phyloP scores from a whole-genome alignment of 371 early-diverging fungal genomes.

The Mucor ambiguus region DNA sequence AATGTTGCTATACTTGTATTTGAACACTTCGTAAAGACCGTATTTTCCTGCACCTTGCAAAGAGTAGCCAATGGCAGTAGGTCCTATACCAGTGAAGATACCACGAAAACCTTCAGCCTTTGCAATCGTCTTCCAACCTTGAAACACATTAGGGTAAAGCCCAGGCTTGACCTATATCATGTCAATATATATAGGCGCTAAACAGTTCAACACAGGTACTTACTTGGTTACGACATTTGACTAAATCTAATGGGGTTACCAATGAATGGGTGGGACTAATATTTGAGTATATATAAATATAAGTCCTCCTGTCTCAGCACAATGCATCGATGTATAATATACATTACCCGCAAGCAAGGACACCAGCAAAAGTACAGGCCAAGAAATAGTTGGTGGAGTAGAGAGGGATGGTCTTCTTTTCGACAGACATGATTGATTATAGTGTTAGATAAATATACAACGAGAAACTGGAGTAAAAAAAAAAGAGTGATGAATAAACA shows the following conservation, averaged over 20 bases:
- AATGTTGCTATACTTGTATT: constrained; percentile 66
- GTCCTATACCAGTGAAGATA: constrained; percentile 77
- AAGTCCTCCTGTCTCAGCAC: background rate
- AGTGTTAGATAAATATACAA: background rate
- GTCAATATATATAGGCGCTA: background rate
- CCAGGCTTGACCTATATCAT: constrained; percentile 51
- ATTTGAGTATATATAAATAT: background rate
- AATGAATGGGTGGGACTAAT: constrained; percentile 68
- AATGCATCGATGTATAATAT: background rate
- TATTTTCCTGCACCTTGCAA: constrained; percentile 89
- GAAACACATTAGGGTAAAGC: constrained; percentile 70
- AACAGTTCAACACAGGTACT: background rate
- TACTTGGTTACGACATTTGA: constrained; percentile 73
- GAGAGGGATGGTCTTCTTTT: constrained; percentile 23
- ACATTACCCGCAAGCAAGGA: constrained; percentile 58
- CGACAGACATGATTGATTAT: background rate
- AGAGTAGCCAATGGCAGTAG: constrained; percentile 87
- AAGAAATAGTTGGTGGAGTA: constrained; percentile 48
- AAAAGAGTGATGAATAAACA: background rate
- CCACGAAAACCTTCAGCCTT: constrained; percentile 73
- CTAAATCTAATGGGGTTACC: constrained; percentile 74
- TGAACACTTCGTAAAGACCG: constrained; percentile 87
- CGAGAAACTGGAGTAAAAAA: background rate
- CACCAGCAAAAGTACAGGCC: constrained; percentile 65
- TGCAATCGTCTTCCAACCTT: constrained; percentile 69